Base-by-base conservation (phyloP, 345 rosid genomes). In the Iberis pinnata region DNA sequence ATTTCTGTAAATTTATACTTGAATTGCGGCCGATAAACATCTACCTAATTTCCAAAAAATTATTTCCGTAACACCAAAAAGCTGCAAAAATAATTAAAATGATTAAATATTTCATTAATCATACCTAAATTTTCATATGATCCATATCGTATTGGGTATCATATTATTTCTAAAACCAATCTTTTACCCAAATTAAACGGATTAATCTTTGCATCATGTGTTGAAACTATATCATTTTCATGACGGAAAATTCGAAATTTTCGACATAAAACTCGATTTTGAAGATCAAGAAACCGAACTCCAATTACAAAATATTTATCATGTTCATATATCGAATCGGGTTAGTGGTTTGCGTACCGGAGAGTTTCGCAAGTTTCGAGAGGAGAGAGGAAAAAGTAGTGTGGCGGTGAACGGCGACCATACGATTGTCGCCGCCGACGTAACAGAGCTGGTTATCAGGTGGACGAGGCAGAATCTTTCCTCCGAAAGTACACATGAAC, bases 401-500 rank as follows among this genome's bases (percentile, higher is more conserved):
- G 62, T 82, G 64, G 27, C 94, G 96, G 43, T 81, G 75, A 73
- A 80, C 64, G 12, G 85, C 87, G 26, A 92, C 94, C 65, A 92
- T 88, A 27, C 96, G 84, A 57, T 95, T 92, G 52, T 92, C 98
- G 4, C 98, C 98, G 41, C 96, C 95, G 38, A 83, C 95, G 53
- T 92, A 92, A 17, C 93, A 88, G 47, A 92, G 95, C 64, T 81
- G 88, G 18, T 83, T 88, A 56, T 92, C 98, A 20, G 87, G 90
- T 0, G 98, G 98, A 39, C 98, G 93, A 35, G 98, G 98, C 37
- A 92, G 71, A 67, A 92, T 92, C 76, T 80, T 92, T 32, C 98
- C 98, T 4, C 95, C 96, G 18, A 84, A 92, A 60, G 95, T 87
- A 64, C 96, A 92, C 98, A 92, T 87, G 76, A 92, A 79, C 31